Base-by-base conservation (phyloP, 176 grass and related monocot species). In the Zea mays region DNA sequence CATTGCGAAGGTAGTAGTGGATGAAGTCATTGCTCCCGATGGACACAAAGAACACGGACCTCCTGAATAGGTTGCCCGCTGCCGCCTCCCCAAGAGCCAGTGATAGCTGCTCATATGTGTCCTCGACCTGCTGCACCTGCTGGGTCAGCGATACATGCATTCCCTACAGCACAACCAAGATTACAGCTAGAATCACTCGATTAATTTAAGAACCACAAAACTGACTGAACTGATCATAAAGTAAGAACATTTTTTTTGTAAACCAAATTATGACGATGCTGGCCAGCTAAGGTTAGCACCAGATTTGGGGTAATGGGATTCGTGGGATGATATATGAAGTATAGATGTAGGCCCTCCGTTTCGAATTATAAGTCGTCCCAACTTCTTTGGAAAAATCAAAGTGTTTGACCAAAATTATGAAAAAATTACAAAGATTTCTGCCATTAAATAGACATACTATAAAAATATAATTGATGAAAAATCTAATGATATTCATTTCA, bases 21-120 rank as follows among this genome's bases (percentile, higher is more conserved):
- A 92, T 96, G 62, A 92, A 96, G 67, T 96, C 86, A 16, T 96
- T 96, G 70, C 84, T 90, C 54, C 93, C 89, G 17, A 96, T 92
- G 0, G 93, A 92, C 34, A 92, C 72, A 42, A 92, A 96, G 75
- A 96, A 96, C 49, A 92, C 67, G 5, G 82, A 92, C 65, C 65
- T 92, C 64, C 37, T 79, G 76, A 96, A 86, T 10, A 90, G 56
- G 71, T 96, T 72, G 4, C 72, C 82, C 4, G 81, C 86, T 1
- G 86, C 92, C 0, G 54, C 81, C 65, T 89, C 89, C 82, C 89
- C 92, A n/a, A 96, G 89, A 43, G 78, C 81, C 55, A 92, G 65
- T 37, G 84, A 76, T 0, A 96, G 71, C 65, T 85, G 74, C 86
- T 87, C 89, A 6, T 76, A 85, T 0, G 93, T 92, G 74, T 96